Base-by-base conservation (phyloP, 2,329 filamentous ascomycete species). In the Hymenoscyphus occultus region DNA sequence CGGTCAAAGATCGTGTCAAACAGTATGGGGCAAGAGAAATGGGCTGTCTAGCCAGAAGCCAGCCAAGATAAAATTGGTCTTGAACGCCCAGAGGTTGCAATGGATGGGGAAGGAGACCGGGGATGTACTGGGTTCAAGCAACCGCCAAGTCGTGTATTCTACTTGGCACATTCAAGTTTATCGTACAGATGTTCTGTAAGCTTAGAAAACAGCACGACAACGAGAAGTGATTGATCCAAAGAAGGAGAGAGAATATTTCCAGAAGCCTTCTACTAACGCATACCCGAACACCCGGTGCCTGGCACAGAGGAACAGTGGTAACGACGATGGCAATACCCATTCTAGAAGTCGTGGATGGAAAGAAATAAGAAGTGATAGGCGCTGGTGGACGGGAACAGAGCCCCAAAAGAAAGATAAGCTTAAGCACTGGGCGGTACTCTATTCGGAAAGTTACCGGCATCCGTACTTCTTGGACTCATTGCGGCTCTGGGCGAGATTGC, bases 61-160 rank as follows among this genome's bases (percentile, higher is more conserved):
- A 35, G 35, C 35, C 35, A 35, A 48, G 59, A 16, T 39, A 19
- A 32, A 22, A 39, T 28, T 59, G 32, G 56, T 59, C 39, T 39
- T 40, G 51, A 22, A 62, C 57, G 51, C 22, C 22, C 48, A 28
- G 35, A 28, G 61, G 51, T 62, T 62, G 39, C 19, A 42, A 56
- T 58, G 35, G 22, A 62, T 62, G 22, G 19, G 61, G 61, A 57
- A 62, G 61, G 61, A 57, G 61, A 28, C 48, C 22, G 45, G 45
- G 2, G 22, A 9, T 5, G 45, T 51, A 51, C 45, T 51, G n/a
- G 45, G 45, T 51, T 51, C 45, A 57, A 58, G 9, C 14, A 22
- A 39, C 56, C 10, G 61, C 61, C 56, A 62, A 62, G 61, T 35
- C 16, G 39, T 58, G 40, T 58, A 39, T 54, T 22, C 39, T 51